phyloP scores from a whole-genome alignment of 306 rosid genomes.

The Canavalia ensiformis region DNA sequence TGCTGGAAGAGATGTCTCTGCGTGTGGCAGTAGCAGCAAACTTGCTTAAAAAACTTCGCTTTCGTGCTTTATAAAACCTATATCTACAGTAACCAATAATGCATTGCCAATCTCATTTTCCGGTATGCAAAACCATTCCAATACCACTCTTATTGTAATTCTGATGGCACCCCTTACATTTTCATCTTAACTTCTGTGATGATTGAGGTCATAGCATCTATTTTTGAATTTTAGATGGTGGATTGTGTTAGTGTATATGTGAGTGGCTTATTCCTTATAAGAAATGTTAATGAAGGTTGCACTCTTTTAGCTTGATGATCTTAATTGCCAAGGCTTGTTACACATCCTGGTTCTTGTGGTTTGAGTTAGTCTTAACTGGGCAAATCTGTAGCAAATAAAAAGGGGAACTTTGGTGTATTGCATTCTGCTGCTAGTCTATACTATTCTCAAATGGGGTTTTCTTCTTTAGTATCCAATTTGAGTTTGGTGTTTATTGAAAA shows the following conservation, averaged over 20 bases:
- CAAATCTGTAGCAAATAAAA: background rate
- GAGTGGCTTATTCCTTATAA: background rate
- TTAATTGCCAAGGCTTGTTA: background rate
- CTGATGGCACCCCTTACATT: background rate
- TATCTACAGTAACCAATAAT: constrained; percentile 31
- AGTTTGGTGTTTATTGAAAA: constrained; percentile 36
- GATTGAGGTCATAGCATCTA: background rate
- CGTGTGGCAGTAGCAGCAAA: constrained; percentile 55
- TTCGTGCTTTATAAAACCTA: constrained; percentile 49
- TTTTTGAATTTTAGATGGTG: constrained; percentile 22
- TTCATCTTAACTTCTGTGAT: background rate
- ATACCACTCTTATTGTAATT: background rate
- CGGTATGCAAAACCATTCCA: constrained; percentile 37
- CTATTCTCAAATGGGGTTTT: background rate
- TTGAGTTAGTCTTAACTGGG: background rate
- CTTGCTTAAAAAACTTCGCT: constrained; percentile 54
- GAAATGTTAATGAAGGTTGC: background rate
- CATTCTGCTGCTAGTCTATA: background rate
- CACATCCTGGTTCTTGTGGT: constrained; percentile 12
- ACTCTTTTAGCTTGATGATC: background rate
- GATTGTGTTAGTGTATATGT: constrained; percentile 10
- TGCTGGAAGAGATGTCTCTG: constrained; percentile 52
- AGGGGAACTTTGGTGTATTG: background rate
- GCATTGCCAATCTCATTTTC: constrained; percentile 50
- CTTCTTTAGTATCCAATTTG: constrained; percentile 20